phyloP scores from a whole-genome alignment of 495 filamentous ascomycete genomes.

The Trichoderma orchidacearum region DNA sequence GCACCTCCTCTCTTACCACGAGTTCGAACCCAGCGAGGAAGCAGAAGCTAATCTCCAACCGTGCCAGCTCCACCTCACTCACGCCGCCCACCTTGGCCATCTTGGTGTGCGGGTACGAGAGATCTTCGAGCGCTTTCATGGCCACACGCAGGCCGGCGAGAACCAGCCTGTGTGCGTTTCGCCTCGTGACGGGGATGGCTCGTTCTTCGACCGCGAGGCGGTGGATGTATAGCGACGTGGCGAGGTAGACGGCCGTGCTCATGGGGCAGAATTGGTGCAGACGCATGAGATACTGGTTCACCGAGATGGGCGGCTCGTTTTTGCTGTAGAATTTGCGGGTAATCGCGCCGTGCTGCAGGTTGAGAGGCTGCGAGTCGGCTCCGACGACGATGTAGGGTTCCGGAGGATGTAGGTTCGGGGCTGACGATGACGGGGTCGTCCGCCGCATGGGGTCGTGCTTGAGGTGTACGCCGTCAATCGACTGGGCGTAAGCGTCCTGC shows the following conservation, averaged over 20 bases:
- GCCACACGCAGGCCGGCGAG: constrained; percentile 75
- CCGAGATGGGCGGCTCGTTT: constrained; percentile 60
- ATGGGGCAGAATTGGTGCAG: constrained; percentile 86
- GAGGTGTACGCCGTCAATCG: constrained; percentile 33
- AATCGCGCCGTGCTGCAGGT: constrained; percentile 64
- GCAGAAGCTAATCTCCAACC: constrained; percentile 84
- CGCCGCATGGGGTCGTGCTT: constrained; percentile 7
- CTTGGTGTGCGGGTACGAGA: constrained; percentile 68
- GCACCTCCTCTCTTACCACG: constrained; percentile 48
- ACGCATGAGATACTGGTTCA: constrained; percentile 75
- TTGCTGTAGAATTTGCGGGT: constrained; percentile 88
- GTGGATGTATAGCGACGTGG: constrained; percentile 80
- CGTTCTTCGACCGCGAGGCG: constrained; percentile 61
- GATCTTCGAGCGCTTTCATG: constrained; percentile 86
- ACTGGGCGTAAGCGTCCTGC: constrained; percentile 6
- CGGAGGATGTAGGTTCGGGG: constrained; percentile 1
- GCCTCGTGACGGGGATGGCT: constrained; percentile 57
- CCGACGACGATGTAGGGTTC: constrained; percentile 42
- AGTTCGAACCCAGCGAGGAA: constrained; percentile 74
- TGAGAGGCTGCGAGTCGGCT: constrained; percentile 46
- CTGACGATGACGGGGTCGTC: constrained; percentile 8
- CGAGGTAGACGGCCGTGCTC: constrained; percentile 93
- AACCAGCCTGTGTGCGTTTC: constrained; percentile 78
- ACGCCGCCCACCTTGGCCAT: constrained; percentile 87
- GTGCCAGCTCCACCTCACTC: constrained; percentile 59